Percentiles rank a stretch among this genome's conserved stretches.
phyloP scores from a whole-genome alignment of 805 yeast genomes.

The Teunomyces panamensis region DNA sequence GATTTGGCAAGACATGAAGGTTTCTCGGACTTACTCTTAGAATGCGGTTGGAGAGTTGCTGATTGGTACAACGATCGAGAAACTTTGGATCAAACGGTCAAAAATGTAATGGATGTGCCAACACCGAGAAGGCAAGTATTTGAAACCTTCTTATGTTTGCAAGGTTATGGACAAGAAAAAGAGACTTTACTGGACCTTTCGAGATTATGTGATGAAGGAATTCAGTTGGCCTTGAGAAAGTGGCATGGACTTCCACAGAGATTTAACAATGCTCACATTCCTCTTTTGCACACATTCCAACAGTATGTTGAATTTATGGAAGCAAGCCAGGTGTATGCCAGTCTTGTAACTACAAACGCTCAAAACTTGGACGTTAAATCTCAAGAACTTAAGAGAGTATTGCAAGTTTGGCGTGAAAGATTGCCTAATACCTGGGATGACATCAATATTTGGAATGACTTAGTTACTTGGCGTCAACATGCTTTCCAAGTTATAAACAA shows the following conservation, averaged over 20 bases:
- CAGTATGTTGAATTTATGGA: conserved; percentile 97
- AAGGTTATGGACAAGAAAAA: conserved; percentile 88
- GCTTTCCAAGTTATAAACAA: conserved; percentile 95
- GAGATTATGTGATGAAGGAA: conserved; percentile 90
- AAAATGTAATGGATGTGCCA: conserved; percentile 97
- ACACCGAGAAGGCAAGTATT: conserved; percentile 95
- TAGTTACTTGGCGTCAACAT: conserved; percentile 98
- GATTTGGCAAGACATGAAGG: conserved; percentile 98
- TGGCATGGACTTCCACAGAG: conserved; percentile 89
- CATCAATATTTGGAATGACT: conserved; percentile 94
- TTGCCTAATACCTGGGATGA: conserved; percentile 97
- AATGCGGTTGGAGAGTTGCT: conserved; percentile 99
- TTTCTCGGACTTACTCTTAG: conserved; percentile 89
- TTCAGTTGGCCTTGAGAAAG: conserved; percentile 83
- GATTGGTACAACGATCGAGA: conserved; percentile 97
- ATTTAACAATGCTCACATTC: conserved; percentile 79
- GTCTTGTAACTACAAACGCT: conserved; percentile 84
- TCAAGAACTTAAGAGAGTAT: conserved; percentile 88
- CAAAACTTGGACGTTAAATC: conserved; percentile 89
- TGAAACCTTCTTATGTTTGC: conserved; percentile 89
- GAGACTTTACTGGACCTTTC: conserved; percentile 84
- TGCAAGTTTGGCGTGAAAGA: conserved; percentile 98
- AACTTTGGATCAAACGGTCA: conserved; percentile 89
- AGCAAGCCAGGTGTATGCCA: conserved; percentile 90
- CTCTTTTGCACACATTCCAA: conserved; percentile 90